phyloP scores from a whole-genome alignment of 129 eudicot species.

The Centella asiatica region DNA sequence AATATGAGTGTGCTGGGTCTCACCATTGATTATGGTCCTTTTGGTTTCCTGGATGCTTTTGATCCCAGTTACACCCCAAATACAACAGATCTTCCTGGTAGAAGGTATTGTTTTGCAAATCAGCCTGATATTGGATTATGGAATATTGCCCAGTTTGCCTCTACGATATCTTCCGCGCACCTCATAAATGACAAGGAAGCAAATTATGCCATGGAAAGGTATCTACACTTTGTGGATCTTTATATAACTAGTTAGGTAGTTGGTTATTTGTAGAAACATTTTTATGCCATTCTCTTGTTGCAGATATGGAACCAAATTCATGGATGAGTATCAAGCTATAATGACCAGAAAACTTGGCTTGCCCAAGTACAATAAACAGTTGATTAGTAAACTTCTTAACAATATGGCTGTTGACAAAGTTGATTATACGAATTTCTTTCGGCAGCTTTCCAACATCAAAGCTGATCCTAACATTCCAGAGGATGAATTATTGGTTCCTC shows the following conservation, averaged over 20 bases:
- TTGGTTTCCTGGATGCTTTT: constrained; percentile 98
- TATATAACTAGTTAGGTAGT: neutral
- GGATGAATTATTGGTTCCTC: constrained; percentile 57
- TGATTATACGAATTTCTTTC: constrained; percentile 95
- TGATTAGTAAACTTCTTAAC: constrained; percentile 77
- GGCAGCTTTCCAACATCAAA: constrained; percentile 74
- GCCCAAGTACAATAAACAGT: constrained; percentile 77
- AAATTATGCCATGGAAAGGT: constrained; percentile 91
- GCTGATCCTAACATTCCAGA: constrained; percentile 63
- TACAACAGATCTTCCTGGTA: constrained; percentile 97
- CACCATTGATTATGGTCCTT: constrained; percentile 97
- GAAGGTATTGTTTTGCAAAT: constrained; percentile 98
- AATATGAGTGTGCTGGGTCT: constrained; percentile 97
- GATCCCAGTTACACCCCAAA: constrained; percentile 99
- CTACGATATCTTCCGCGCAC: constrained; percentile 65
- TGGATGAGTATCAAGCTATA: constrained; percentile 91
- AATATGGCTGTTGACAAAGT: constrained; percentile 99
- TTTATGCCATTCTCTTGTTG: constrained; percentile 9
- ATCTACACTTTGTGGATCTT: constrained; percentile 9
- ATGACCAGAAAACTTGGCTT: constrained; percentile 90
- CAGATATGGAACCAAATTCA: constrained; percentile 89
- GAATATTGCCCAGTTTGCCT: constrained; percentile 86
- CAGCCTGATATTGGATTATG: constrained; percentile 98
- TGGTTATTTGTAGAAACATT: constrained; percentile 6
- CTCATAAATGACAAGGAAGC: constrained; percentile 73